Base-by-base conservation (phyloP, 2,329 filamentous ascomycete species). In the Clathrospora elynae region DNA sequence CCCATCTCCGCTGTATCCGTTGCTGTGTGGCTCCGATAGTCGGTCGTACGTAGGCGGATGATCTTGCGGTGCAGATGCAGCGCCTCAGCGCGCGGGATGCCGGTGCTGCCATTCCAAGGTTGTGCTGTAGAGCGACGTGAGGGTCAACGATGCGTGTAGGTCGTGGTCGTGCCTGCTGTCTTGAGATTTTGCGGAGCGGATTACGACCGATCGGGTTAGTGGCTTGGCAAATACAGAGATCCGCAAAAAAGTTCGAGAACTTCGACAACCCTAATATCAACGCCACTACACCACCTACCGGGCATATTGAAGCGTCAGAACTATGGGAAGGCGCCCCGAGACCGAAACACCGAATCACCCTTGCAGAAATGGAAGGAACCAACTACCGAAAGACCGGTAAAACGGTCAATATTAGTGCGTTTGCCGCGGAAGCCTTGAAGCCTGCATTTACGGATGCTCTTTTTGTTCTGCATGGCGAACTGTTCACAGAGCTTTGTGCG, bases 401-500 rank as follows among this genome's bases (percentile, higher is more conserved):
- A 57, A 60, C 44, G 54, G 53, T 57, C 50, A 51, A 60, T 39
- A 56, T 62, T 47, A 59, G 51, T 17, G 45, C 46, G 46, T 59
- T 68, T 39, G 61, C 64, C 49, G 46, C 35, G 26, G 52, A 60
- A 47, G 57, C 64, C 22, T 80, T 95, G 62, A 78, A 83, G 59
- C 78, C 87, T 57, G 75, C 77, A 71, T 79, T 83, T 68, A 92
- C 89, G 60, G 83, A 89, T 63, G 76, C 76, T 42, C 75, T 96
- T 64, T 90, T 93, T 63, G 75, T 81, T 53, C 80, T 87, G 62
- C 90, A 91, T 69, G 84, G 88, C 66, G 75, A 79, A 49, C 73
- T 91, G 26, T 88, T 93, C 61, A 82, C 89, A 57, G 91, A 96
- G 70, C 77, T 95, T 35, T 89, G 87, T 70, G 87, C 90, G 49